A percentile compares a stretch with the other conserved stretches of the same genome.
phyloP scores from a whole-genome alignment of 345 rosid species.

The Eucalyptus marginata region DNA sequence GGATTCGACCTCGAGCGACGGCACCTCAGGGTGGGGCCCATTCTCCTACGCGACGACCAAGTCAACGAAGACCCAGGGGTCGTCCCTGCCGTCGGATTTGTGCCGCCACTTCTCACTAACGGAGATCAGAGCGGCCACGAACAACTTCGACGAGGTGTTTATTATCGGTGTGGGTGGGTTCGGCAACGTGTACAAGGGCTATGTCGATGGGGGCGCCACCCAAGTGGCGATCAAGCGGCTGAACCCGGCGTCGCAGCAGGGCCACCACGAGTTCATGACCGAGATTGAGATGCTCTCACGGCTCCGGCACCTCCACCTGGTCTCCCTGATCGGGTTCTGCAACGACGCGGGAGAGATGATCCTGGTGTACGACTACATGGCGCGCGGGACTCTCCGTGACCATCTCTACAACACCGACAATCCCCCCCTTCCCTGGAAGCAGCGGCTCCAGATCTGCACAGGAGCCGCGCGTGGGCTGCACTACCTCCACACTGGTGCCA shows the following conservation, averaged over 20 bases:
- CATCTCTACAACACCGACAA: conserved; percentile 6
- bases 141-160: conserved; percentile 23
- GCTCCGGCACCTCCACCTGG: conserved; percentile 33
- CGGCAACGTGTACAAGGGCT: conserved; percentile 41
- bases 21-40: not conserved
- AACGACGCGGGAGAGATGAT: conserved; percentile 41
- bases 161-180: conserved; percentile 35
- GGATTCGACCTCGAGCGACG: not conserved
- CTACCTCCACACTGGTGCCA: conserved; percentile 12
- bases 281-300: conserved; percentile 44
- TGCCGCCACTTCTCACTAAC: conserved; percentile 31
- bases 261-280: conserved; percentile 33
- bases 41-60: not conserved
- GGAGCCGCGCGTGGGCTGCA: conserved; percentile 17
- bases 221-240: conserved; percentile 46
- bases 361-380: conserved; percentile 24
- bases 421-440: conserved; percentile 11
- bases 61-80: conserved; percentile 9
- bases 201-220: conserved; percentile 21
- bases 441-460: conserved; percentile 10
- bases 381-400: conserved; percentile 8
- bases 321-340: conserved; percentile 41
- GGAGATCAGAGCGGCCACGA: conserved; percentile 31
- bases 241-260: conserved; percentile 36
- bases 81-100: conserved; percentile 10